These are phyloP conservation scores for Plasmodium knowlesi DNA, from an alignment of 169 alveolate species.

Conservation along the genomic window DNA sequence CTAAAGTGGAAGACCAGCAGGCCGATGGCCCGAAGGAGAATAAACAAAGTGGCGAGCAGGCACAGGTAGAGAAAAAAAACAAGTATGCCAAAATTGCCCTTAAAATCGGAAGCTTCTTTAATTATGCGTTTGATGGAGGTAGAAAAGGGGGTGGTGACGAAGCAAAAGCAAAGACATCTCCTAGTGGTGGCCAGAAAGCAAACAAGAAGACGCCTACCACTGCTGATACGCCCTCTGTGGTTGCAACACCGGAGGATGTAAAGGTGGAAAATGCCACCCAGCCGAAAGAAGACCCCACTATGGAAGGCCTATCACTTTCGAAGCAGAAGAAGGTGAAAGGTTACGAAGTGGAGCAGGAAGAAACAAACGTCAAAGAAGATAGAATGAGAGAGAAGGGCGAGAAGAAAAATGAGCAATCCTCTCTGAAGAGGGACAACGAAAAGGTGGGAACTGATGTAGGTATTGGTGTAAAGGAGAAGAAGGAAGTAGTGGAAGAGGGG, in stretches of 20 bases:
- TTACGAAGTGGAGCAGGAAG: not conserved
- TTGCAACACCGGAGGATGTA: not conserved
- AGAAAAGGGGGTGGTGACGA: not conserved
- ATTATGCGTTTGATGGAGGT: constrained; percentile 28
- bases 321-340: not conserved
- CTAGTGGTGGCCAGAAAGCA: not conserved
- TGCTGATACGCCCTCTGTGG: not conserved
- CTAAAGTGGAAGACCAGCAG: not conserved
- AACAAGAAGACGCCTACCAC: not conserved
- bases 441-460: not conserved
- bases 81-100: not conserved
- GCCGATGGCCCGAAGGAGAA: not conserved
- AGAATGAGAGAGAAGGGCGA: not conserved
- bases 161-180: not conserved
- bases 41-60: not conserved
- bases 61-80: not conserved
- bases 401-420: not conserved
- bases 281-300: not conserved
- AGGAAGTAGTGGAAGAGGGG: not conserved
- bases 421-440: not conserved
- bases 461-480: not conserved
- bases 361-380: constrained; percentile 2
- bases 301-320: not conserved
- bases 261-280: not conserved
- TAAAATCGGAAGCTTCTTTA: constrained; percentile 20